Evolutionary conservation across 2,329 filamentous ascomycete species (phyloP).

Genomic region (Rosellinia necatrix): DNA sequence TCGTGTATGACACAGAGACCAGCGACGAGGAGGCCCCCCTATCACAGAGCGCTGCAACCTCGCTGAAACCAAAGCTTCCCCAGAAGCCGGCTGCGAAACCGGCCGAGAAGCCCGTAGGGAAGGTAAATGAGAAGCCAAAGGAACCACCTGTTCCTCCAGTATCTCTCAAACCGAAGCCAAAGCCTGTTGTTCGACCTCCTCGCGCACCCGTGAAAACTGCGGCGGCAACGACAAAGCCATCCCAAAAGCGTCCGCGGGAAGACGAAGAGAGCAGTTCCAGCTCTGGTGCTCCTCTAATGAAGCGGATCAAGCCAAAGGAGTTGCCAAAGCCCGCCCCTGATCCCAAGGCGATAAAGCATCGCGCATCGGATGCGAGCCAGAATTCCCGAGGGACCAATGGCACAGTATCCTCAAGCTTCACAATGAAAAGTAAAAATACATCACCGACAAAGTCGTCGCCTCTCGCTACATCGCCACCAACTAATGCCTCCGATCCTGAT

Average conservation of each 20-base stretch:
- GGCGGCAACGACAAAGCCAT: slow-evolving; percentile 39
- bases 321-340: slow-evolving; percentile 40
- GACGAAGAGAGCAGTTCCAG: slow-evolving; percentile 63
- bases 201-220: slow-evolving; percentile 37
- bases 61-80: slow-evolving; percentile 40
- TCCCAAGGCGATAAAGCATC: slow-evolving; percentile 47
- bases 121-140: slow-evolving; percentile 34
- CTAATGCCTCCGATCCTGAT: slow-evolving; percentile 67
- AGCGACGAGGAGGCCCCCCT: slow-evolving; percentile 56
- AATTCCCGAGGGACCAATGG: slow-evolving; percentile 47
- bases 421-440: slow-evolving; percentile 56
- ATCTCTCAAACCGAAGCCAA: slow-evolving; percentile 42
- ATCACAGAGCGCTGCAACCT: slow-evolving; percentile 42
- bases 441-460: slow-evolving; percentile 68
- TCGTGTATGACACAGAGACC: slow-evolving; percentile 60
- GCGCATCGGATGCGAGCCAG: slow-evolving; percentile 54
- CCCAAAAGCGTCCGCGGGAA: slow-evolving; percentile 58
- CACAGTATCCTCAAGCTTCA: slow-evolving; percentile 46
- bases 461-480: slow-evolving; percentile 67
- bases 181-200: slow-evolving; percentile 39
- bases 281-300: slow-evolving; percentile 61
- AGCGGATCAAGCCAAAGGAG: slow-evolving; percentile 59
- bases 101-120: slow-evolving; percentile 14
- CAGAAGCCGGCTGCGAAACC: slow-evolving; percentile 26
- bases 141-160: slow-evolving; percentile 30